Evolutionary conservation across 179 eudicot species (phyloP).

Genomic region (Corrigiola litoralis): DNA sequence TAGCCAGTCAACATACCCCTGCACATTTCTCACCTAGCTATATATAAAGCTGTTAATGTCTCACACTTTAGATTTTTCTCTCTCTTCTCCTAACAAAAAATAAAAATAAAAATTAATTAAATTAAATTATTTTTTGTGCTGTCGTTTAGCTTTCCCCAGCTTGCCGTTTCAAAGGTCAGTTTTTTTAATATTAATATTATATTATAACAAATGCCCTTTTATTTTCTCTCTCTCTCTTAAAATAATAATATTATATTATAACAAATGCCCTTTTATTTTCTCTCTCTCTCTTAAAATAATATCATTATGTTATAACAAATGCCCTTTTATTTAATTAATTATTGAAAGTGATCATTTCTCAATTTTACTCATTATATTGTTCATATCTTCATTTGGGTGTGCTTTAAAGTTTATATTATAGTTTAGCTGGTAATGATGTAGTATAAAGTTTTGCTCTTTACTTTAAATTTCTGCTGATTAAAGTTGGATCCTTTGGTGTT

Average conservation of each 20-base stretch:
- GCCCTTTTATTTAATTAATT: neutral
- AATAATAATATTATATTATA: too few relatives aligned
- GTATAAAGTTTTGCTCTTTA: neutral
- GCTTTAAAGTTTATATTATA: conserved; percentile 5
- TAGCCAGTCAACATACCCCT: conserved; percentile 29
- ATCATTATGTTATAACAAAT: too few relatives aligned
- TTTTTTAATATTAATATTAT: too few relatives aligned
- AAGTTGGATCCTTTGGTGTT: conserved; percentile 14
- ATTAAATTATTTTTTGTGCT: neutral
- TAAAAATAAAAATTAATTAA: too few relatives aligned
- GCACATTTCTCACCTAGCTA: conserved; percentile 30
- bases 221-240: conserved; percentile 2
- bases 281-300: neutral
- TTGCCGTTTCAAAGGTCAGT: conserved; percentile 30
- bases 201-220: too few relatives aligned
- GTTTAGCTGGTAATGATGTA: neutral
- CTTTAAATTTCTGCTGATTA: conserved; percentile 13
- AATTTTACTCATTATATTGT: neutral
- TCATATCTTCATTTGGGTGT: neutral
- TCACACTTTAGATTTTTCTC: conserved; percentile 7
- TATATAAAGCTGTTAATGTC: conserved; percentile 25
- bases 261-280: conserved; percentile 2
- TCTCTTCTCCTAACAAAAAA: too few relatives aligned
- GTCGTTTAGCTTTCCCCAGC: conserved; percentile 20
- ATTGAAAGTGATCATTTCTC: neutral